Percentiles rank a stretch among this genome's conserved stretches.
Evolutionary conservation across 1,284 basidiomycete genomes (phyloP).

Genomic region (Tausonia pullulans): DNA sequence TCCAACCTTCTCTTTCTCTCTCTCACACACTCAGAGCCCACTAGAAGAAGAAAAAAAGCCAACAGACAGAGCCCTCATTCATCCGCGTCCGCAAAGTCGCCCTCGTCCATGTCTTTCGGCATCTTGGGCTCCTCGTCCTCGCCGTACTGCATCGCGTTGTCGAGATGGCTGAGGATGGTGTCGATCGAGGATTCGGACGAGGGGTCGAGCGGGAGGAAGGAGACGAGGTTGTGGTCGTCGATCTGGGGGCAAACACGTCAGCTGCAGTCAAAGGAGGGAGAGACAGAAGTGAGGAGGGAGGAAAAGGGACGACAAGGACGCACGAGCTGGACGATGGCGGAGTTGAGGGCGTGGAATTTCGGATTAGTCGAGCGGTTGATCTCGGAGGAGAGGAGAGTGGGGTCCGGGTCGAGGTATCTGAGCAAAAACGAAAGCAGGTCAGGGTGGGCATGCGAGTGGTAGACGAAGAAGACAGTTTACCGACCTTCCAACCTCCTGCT

Average conservation of each 20-base stretch:
- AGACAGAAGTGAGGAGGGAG: slow-evolving; percentile 8
- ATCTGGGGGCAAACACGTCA: slow-evolving; percentile 47
- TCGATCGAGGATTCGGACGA: slow-evolving; percentile 82
- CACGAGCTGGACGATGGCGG: slow-evolving; percentile 88
- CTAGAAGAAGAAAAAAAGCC: too few relatives aligned
- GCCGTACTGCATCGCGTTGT: slow-evolving; percentile 90
- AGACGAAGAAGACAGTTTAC: slow-evolving; percentile 18
- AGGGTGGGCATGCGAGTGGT: neutral
- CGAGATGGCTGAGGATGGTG: slow-evolving; percentile 84
- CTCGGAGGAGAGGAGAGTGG: slow-evolving; percentile 65
- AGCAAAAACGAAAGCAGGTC: neutral
- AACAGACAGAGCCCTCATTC: neutral
- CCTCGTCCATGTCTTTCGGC: slow-evolving; percentile 79
- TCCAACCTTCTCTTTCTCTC: too few relatives aligned
- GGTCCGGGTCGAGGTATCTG: slow-evolving; percentile 93
- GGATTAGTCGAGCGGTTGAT: slow-evolving; percentile 59
- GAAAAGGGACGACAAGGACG: slow-evolving; percentile 7
- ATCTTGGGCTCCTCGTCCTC: slow-evolving; percentile 20
- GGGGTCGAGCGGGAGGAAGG: slow-evolving; percentile 89
- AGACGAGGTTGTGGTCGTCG: slow-evolving; percentile 95
- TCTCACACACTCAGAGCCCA: too few relatives aligned
- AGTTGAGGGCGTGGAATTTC: slow-evolving; percentile 84
- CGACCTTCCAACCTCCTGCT: slow-evolving; percentile 61
- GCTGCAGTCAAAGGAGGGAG: slow-evolving; percentile 3
- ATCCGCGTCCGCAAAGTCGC: slow-evolving; percentile 54